These are phyloP conservation scores for Pythium plurisporium DNA, from an alignment of 352 stramenopile genomes.

Conservation along the genomic window DNA sequence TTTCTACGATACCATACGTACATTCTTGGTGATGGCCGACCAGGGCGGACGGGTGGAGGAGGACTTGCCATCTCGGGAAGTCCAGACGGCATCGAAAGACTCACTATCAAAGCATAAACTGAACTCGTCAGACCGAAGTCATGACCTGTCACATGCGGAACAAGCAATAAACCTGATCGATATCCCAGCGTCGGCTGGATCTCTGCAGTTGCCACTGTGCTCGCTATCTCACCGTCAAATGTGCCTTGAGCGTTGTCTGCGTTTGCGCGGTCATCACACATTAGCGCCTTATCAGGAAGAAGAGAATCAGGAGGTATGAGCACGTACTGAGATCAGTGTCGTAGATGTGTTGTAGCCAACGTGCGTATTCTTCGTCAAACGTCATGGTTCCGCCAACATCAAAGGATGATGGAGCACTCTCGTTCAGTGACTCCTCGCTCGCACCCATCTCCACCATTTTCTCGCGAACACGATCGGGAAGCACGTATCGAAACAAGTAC, in stretches of 20 bases:
- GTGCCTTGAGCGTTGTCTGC: conserved; percentile 24
- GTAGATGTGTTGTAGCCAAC: conserved; percentile 84
- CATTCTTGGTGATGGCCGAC: conserved; percentile 31
- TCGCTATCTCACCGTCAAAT: conserved; percentile 23
- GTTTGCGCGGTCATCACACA: conserved; percentile 1
- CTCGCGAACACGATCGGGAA: conserved; percentile 54
- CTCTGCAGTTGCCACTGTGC: conserved; percentile 20
- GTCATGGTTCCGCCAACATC: conserved; percentile 54
- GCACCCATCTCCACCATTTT: conserved; percentile 70
- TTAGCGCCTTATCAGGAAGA: background rate
- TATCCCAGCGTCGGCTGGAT: conserved; percentile 33
- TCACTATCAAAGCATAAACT: conserved; percentile 37
- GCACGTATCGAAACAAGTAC: conserved; percentile 73
- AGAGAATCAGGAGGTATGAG: background rate
- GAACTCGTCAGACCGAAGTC: background rate
- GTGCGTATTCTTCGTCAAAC: conserved; percentile 85
- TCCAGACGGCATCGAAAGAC: conserved; percentile 36
- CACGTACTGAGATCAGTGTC: conserved; percentile 77
- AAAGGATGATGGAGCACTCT: conserved; percentile 61
- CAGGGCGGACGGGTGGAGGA: conserved; percentile 19
- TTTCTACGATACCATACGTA: conserved; percentile 1
- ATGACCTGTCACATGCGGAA: no score
- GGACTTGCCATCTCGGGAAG: conserved; percentile 21
- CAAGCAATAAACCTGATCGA: conserved; percentile 25
- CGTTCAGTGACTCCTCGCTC: conserved; percentile 61